phyloP scores from a whole-genome alignment of 176 grass and related monocot genomes.

The Triticum turgidum region DNA sequence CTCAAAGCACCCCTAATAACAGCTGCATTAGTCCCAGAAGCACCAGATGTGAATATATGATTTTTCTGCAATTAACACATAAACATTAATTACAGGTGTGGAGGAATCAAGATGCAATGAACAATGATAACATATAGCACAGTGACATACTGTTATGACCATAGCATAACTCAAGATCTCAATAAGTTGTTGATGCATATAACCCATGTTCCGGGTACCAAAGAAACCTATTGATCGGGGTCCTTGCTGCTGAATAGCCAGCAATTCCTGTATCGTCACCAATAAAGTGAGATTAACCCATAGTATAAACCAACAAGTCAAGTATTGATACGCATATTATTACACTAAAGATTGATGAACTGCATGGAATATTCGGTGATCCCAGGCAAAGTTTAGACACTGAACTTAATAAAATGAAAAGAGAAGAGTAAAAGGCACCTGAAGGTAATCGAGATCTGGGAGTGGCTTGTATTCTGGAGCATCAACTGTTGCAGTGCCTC shows the following conservation, averaged over 20 bases:
- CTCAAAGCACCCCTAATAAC: slow-evolving; percentile 99
- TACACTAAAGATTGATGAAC: background rate
- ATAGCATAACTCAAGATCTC: slow-evolving; percentile 99
- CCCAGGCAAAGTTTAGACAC: slow-evolving; percentile 16
- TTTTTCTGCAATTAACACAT: slow-evolving; percentile 77
- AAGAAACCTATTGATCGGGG: slow-evolving; percentile 94
- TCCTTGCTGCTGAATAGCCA: slow-evolving; percentile 99
- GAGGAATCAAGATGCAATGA: background rate
- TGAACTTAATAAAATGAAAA: slow-evolving; percentile 18
- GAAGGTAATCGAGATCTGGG: slow-evolving; percentile 92
- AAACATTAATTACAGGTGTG: background rate
- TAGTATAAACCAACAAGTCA: background rate
- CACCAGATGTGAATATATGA: slow-evolving; percentile 98
- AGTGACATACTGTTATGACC: slow-evolving; percentile 89
- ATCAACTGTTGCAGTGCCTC: slow-evolving; percentile 55
- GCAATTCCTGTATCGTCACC: slow-evolving; percentile 62
- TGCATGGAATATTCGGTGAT: background rate
- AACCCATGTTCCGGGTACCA: slow-evolving; percentile 97
- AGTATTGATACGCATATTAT: background rate
- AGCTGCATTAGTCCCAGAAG: slow-evolving; percentile 96
- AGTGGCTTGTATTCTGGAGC: slow-evolving; percentile 78
- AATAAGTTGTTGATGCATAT: slow-evolving; percentile 99
- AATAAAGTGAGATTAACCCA: slow-evolving; percentile 20
- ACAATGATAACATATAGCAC: background rate
- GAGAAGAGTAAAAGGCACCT: slow-evolving; percentile 46